phyloP scores from a whole-genome alignment of 805 yeast genomes.

The Maudiozyma saulgeensis region DNA sequence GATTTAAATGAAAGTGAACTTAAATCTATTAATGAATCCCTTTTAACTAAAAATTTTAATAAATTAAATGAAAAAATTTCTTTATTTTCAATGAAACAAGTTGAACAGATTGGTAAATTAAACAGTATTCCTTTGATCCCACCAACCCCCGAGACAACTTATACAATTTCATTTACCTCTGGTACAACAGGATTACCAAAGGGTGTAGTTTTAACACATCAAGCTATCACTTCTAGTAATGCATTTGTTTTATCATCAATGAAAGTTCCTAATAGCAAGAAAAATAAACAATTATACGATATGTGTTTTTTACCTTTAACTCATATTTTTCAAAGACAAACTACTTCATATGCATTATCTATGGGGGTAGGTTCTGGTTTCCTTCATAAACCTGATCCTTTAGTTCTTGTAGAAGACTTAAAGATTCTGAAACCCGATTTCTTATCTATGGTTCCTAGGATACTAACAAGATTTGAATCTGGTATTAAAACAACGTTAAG shows the following conservation, averaged over 20 bases:
- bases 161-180: constrained; percentile 62
- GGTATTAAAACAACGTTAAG: constrained; percentile 39
- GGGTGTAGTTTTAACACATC: constrained; percentile 53
- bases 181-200: constrained; percentile 73
- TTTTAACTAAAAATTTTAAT: constrained; percentile 17
- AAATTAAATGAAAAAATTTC: constrained; percentile 29
- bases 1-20: constrained; percentile 30
- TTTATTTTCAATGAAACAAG: constrained; percentile 35
- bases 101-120: constrained; percentile 34
- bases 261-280: constrained; percentile 19
- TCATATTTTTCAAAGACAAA: constrained; percentile 45
- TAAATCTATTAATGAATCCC: constrained; percentile 25
- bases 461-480: constrained; percentile 52
- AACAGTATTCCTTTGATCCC: constrained; percentile 36
- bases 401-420: constrained; percentile 50
- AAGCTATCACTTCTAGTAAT: constrained; percentile 41
- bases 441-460: constrained; percentile 54
- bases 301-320: constrained; percentile 48
- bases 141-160: constrained; percentile 43
- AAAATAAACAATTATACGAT: constrained; percentile 23
- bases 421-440: constrained; percentile 43
- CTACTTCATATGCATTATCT: constrained; percentile 35
- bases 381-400: constrained; percentile 43
- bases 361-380: constrained; percentile 46
- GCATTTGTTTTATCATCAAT: constrained; percentile 34